Evolutionary conservation across 345 rosid genomes (phyloP), one percentile per base, ranked within the genome.

Genomic region (Triadica sebifera): DNA sequence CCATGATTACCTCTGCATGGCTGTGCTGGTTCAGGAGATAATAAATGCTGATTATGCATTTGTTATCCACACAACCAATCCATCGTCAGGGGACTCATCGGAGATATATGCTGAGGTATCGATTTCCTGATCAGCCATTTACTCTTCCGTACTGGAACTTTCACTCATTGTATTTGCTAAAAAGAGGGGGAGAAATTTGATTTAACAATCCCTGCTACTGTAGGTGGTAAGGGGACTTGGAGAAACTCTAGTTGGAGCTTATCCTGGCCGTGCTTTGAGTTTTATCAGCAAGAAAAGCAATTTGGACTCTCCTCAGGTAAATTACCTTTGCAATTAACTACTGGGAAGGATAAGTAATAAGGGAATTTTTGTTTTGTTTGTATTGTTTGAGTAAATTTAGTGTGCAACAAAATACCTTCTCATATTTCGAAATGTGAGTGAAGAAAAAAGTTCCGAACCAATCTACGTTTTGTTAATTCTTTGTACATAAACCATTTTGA

Each of bases 161-260:
- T 8, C 38, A 65, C 25, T 51, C 29, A 56, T 22, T 75, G 65
- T 59, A 57, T 52, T 29, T 29, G 5, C 34, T 20, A 15, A 12
- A 43, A 58, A 65, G 71, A 77, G 65, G n/a, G 41, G 70, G 45
- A 56, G 47, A 58, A 29, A 61, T 38, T 19, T 60, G 62, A 80
- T 49, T 72, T 70, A 19, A 41, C 47, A 52, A 64, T 70, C 25
- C 53, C 60, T 81, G 71, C 24, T 74, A 53, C 52, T 70, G n/a
- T 71, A 95, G 99, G 93, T 93, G 67, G 99, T 95, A 71, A 87
- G 86, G 80, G 99, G 99, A 53, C 99, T 95, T 19, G 99, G 99
- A 80, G 98, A 95, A 82, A 95, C 98, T 74, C 85, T 95, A 12
- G 99, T 95, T 51, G 99, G 99, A 85, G 99, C 99, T 66, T 95